These are phyloP conservation scores for Biscogniauxia marginata DNA, from an alignment of 2,329 filamentous ascomycete genomes.

Conservation along the genomic window DNA sequence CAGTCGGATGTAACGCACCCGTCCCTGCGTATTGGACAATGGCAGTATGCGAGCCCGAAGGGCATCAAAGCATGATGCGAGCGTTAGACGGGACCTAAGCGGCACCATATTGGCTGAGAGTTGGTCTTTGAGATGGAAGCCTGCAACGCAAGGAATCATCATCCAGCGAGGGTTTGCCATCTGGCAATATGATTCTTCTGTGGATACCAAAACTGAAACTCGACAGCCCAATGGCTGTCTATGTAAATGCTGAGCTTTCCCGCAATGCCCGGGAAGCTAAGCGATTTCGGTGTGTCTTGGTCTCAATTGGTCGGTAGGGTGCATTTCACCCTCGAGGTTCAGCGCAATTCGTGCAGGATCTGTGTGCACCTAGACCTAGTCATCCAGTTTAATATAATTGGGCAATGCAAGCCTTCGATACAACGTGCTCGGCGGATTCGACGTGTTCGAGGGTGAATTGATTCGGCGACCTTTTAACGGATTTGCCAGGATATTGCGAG, in stretches of 20 bases:
- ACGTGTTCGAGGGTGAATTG: constrained; percentile 11
- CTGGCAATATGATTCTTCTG: constrained; percentile 42
- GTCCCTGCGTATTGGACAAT: constrained; percentile 14
- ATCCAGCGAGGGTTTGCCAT: constrained; percentile 47
- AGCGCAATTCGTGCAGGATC: constrained; percentile 23
- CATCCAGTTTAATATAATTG: constrained; percentile 18
- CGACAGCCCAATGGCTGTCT: constrained; percentile 36
- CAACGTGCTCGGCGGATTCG: constrained; percentile 15
- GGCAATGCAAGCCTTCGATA: constrained; percentile 22
- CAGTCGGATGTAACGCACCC: constrained; percentile 21
- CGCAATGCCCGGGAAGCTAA: constrained; percentile 12
- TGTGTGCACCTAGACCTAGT: constrained; percentile 17
- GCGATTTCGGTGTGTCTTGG: constrained; percentile 20
- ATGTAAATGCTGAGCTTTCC: constrained; percentile 12
- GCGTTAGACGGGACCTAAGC: constrained; percentile 24
- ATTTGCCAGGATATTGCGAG: constrained; percentile 7
- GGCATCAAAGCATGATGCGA: constrained; percentile 22
- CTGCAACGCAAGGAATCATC: constrained; percentile 31
- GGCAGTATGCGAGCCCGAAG: constrained; percentile 16
- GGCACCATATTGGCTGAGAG: constrained; percentile 26
- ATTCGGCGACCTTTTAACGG: constrained; percentile 6
- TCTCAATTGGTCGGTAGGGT: constrained; percentile 21
- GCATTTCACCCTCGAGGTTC: constrained; percentile 17
- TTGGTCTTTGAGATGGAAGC: constrained; percentile 26
- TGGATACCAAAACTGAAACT: constrained; percentile 36